Conservation (phyloP, 257 asterid species). For the Marsdenia floribunda region DNA sequence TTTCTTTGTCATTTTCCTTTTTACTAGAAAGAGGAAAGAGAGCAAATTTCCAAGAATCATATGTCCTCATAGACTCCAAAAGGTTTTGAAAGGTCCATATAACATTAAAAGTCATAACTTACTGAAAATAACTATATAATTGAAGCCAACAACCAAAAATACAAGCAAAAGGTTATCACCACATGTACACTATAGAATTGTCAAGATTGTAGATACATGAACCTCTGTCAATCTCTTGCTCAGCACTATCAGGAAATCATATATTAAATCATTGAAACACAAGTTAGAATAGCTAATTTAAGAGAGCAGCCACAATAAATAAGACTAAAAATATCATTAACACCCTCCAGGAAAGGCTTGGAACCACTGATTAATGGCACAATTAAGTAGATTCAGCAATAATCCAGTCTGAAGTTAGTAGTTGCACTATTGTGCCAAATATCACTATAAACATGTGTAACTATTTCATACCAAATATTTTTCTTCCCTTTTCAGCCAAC, state of each 20-base stretch:
- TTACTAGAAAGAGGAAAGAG: neutral
- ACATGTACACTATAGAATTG: conserved; percentile 68
- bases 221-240: conserved; percentile 91
- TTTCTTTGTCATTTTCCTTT: neutral
- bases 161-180: conserved; percentile 12
- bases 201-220: conserved; percentile 82
- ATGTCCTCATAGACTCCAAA: neutral
- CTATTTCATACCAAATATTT: neutral
- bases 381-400: neutral
- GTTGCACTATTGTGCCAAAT: neutral
- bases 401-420: neutral
- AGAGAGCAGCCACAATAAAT: neutral
- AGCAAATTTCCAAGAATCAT: neutral
- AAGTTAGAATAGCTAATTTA: conserved; percentile 10
- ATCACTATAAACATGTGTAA: neutral
- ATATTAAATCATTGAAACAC: conserved; percentile 72
- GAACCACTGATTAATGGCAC: neutral
- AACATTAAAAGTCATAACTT: neutral
- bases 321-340: neutral
- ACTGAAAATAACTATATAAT: conserved; percentile 3
- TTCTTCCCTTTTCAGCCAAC: neutral
- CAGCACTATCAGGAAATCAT: conserved; percentile 81
- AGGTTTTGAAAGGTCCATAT: neutral
- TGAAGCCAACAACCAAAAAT: neutral
- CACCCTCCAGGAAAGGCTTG: neutral